Conservation (phyloP, 352 stramenopile species). For the Hyaloperonospora arabidopsidis region DNA sequence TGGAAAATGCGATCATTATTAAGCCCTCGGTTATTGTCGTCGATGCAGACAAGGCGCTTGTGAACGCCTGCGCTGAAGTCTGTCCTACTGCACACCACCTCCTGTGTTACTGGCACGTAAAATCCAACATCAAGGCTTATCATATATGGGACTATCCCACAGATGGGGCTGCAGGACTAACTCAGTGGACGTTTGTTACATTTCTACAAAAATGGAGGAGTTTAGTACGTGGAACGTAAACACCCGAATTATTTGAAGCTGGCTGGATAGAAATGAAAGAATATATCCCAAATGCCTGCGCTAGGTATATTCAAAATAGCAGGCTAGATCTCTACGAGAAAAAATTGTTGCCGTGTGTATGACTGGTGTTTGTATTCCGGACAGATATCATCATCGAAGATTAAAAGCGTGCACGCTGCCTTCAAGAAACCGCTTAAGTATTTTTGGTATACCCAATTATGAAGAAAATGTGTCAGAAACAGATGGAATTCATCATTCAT, state of each 20-base stretch:
- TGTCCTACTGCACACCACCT: background rate
- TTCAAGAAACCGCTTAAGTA: background rate
- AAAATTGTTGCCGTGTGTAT: too few species aligned
- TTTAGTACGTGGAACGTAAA: background rate
- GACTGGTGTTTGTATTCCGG: background rate
- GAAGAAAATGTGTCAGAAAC: background rate
- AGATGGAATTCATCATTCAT: background rate
- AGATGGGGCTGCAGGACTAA: background rate
- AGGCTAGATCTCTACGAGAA: background rate
- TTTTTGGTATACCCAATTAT: background rate
- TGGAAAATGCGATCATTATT: background rate
- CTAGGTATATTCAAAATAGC: background rate
- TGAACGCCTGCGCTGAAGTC: background rate
- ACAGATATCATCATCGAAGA: background rate
- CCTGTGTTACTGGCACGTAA: background rate
- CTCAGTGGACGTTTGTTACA: background rate
- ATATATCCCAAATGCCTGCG: background rate
- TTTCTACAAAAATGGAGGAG: background rate
- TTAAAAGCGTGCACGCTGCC: background rate
- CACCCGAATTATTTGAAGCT: background rate
- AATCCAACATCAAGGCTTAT: background rate
- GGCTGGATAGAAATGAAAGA: slow-evolving; percentile 1
- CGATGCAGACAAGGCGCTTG: background rate
- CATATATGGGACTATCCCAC: background rate
- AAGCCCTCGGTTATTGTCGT: background rate